phyloP scores from a whole-genome alignment of 768 basidiomycete species.

The Rhizopogon salebrosus region DNA sequence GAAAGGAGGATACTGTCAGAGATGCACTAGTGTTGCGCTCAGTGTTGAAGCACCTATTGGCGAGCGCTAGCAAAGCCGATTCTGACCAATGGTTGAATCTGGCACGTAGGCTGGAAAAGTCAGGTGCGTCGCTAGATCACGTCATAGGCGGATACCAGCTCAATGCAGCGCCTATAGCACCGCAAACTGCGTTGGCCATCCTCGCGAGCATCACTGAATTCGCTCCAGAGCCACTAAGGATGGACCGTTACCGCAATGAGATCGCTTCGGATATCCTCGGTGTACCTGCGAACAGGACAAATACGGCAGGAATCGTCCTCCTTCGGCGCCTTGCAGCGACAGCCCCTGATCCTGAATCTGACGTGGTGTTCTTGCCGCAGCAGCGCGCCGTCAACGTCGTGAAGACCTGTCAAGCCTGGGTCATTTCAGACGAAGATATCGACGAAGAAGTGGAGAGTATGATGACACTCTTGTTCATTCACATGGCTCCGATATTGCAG shows the following conservation, averaged over 20 bases:
- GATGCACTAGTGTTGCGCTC: conserved; percentile 56
- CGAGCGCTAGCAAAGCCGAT: conserved; percentile 56
- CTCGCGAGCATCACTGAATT: conserved; percentile 53
- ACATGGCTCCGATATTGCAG: conserved; percentile 84
- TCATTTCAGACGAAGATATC: conserved; percentile 55
- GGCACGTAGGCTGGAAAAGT: conserved; percentile 58
- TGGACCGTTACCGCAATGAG: conserved; percentile 85
- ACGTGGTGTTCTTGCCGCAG: conserved; percentile 79
- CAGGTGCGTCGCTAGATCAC: conserved; percentile 38
- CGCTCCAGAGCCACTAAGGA: conserved; percentile 62
- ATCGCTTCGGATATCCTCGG: conserved; percentile 77
- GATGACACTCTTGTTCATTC: conserved; percentile 67
- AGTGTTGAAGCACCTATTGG: conserved; percentile 55
- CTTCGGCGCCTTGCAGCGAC: conserved; percentile 66
- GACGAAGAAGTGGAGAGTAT: conserved; percentile 75
- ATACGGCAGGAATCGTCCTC: conserved; percentile 60
- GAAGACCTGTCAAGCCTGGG: conserved; percentile 83
- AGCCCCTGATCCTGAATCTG: conserved; percentile 76
- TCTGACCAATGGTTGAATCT: conserved; percentile 73
- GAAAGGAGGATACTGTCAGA: conserved; percentile 39
- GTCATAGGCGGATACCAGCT: neutral
- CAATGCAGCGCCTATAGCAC: conserved; percentile 40
- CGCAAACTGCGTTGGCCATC: conserved; percentile 64
- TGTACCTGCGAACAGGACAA: conserved; percentile 56
- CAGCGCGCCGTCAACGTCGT: conserved; percentile 82